These are phyloP conservation scores for Nicotiana benthamiana DNA, from an alignment of 257 asterid species.

Conservation along the genomic window DNA sequence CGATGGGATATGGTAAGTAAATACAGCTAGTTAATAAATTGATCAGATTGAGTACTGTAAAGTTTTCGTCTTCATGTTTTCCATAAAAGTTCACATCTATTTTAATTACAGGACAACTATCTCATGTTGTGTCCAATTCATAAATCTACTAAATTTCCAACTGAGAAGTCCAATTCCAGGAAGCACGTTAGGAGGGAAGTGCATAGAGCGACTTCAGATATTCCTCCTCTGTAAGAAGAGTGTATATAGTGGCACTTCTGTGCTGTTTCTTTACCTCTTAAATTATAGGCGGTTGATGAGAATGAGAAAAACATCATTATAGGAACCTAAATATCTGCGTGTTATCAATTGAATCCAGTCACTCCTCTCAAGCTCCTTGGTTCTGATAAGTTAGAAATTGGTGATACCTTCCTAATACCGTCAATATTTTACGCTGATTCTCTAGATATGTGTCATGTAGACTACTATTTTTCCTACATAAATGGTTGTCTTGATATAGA, in stretches of 20 bases:
- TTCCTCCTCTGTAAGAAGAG: conserved; percentile 30
- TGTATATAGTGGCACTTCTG: background rate
- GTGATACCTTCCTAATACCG: background rate
- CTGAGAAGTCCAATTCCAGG: conserved; percentile 43
- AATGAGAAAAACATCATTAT: background rate
- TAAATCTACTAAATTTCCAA: conserved; percentile 58
- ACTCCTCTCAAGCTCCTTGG: background rate
- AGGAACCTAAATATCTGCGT: background rate
- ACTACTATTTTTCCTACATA: background rate
- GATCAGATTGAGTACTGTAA: background rate
- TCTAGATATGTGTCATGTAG: background rate
- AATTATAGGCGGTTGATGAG: background rate
- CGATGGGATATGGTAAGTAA: conserved; percentile 79
- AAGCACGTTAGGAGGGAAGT: conserved; percentile 24
- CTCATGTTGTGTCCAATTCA: conserved; percentile 80
- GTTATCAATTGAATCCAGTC: background rate
- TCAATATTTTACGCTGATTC: background rate
- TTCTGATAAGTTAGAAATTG: background rate
- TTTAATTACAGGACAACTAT: conserved; percentile 50
- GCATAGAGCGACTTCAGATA: conserved; percentile 12
- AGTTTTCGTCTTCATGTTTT: background rate
- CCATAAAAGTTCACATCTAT: background rate
- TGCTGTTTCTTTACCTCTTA: background rate
- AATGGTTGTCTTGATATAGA: background rate
- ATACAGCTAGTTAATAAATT: background rate